A percentile compares a stretch with the other conserved stretches of the same genome.
These are phyloP conservation scores for Phytophthora colocasiae DNA, from an alignment of 352 stramenopile genomes.

Conservation along the genomic window DNA sequence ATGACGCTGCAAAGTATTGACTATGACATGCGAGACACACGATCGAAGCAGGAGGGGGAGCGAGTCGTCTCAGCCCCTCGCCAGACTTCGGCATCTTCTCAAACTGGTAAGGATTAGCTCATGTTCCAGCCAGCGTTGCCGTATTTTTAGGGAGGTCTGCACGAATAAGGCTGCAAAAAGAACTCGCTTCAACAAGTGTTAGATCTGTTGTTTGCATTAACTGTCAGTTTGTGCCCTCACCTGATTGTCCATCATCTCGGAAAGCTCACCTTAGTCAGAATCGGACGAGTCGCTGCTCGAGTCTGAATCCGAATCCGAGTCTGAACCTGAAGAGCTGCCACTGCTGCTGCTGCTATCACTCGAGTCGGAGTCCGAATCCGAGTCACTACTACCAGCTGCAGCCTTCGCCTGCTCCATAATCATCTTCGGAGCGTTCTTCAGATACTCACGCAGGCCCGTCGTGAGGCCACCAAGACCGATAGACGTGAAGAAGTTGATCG, in stretches of 20 bases:
- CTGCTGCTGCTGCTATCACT: conserved; percentile 40
- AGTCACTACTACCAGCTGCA: conserved; percentile 45
- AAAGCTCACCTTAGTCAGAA: conserved; percentile 41
- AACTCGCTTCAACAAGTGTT: conserved; percentile 32
- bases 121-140: conserved; percentile 10
- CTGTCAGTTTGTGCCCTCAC: conserved; percentile 17
- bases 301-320: conserved; percentile 51
- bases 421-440: conserved; percentile 97
- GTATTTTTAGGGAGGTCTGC: conserved; percentile 37
- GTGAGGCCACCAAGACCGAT: conserved; percentile 99
- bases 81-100: conserved; percentile 7
- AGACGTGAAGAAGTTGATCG: conserved; percentile 99
- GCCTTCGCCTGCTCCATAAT: conserved; percentile 86
- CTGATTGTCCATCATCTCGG: conserved; percentile 9
- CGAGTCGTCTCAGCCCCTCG: not conserved
- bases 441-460: conserved; percentile 95
- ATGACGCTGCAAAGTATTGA: conserved; percentile 66
- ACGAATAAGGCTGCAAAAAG: conserved; percentile 28
- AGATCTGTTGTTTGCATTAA: conserved; percentile 19
- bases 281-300: conserved; percentile 46
- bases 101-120: not conserved
- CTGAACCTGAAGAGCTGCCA: conserved; percentile 40
- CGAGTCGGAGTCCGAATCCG: conserved; percentile 57
- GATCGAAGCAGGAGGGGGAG: conserved; percentile 33
- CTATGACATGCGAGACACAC: conserved; percentile 56